Percentiles rank a stretch among this genome's conserved stretches.
These are phyloP conservation scores for Trichoderma sp. DNA, from an alignment of 2,329 filamentous ascomycete species.

Conservation along the genomic window DNA sequence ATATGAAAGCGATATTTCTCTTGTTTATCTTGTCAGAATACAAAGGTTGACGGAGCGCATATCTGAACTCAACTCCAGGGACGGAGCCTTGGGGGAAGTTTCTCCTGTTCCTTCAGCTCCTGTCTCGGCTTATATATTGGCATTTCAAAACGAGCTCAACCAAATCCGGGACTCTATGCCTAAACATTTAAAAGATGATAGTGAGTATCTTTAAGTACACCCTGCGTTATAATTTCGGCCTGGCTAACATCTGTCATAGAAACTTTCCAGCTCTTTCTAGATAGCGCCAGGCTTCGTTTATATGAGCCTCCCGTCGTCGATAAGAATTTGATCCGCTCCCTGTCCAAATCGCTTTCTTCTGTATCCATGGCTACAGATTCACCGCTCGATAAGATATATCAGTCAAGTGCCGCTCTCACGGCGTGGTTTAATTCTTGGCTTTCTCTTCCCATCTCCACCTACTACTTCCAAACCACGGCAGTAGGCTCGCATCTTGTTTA, in stretches of 20 bases:
- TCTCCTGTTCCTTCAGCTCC: slow-evolving; percentile 40
- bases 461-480: slow-evolving; percentile 46
- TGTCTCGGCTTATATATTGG: slow-evolving; percentile 43
- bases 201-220: slow-evolving; percentile 29
- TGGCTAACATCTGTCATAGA: slow-evolving; percentile 27
- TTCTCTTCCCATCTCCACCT: slow-evolving; percentile 40
- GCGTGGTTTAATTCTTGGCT: slow-evolving; percentile 50
- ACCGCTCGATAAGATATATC: slow-evolving; percentile 49
- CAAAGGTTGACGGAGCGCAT: slow-evolving; percentile 53
- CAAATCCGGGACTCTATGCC: slow-evolving; percentile 39
- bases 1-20: slow-evolving; percentile 44
- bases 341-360: slow-evolving; percentile 42
- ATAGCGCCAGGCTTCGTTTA: slow-evolving; percentile 42
- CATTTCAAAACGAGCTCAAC: slow-evolving; percentile 46
- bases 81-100: slow-evolving; percentile 35
- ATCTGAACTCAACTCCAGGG: slow-evolving; percentile 37
- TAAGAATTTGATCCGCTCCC: slow-evolving; percentile 38
- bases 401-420: slow-evolving; percentile 45
- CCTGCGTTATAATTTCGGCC: not conserved
- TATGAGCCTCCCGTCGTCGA: slow-evolving; percentile 48
- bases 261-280: slow-evolving; percentile 39
- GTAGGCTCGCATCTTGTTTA: slow-evolving; percentile 47
- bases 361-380: slow-evolving; percentile 38
- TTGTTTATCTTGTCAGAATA: slow-evolving; percentile 47
- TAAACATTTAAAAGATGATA: slow-evolving; percentile 34